Conservation (phyloP, 352 stramenopile genomes). For the Pythium chondricola region DNA sequence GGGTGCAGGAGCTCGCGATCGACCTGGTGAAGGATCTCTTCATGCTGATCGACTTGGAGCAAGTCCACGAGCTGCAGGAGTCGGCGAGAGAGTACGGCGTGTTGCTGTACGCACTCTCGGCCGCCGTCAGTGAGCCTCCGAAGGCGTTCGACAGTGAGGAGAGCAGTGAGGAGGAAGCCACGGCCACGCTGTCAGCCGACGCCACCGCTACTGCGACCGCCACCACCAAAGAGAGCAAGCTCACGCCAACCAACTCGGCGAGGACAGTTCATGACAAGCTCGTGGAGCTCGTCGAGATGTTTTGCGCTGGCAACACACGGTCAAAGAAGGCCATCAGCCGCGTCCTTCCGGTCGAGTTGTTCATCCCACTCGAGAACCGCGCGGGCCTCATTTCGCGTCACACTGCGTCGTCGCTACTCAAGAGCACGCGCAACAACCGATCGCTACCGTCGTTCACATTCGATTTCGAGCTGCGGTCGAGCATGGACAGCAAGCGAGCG, state of each 20-base stretch:
- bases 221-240: slow-evolving; percentile 17
- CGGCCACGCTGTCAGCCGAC: too few relatives aligned
- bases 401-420: slow-evolving; percentile 37
- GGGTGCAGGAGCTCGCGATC: slow-evolving; percentile 49
- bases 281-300: slow-evolving; percentile 74
- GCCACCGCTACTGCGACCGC: background rate
- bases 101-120: slow-evolving; percentile 59
- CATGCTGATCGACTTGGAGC: slow-evolving; percentile 56
- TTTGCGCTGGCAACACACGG: slow-evolving; percentile 70
- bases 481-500: slow-evolving; percentile 37
- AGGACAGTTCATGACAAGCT: slow-evolving; percentile 34
- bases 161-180: too few relatives aligned
- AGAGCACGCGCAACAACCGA: slow-evolving; percentile 33
- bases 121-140: slow-evolving; percentile 30
- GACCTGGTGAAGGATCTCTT: slow-evolving; percentile 78
- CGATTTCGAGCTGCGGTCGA: slow-evolving; percentile 48
- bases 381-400: slow-evolving; percentile 53
- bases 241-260: slow-evolving; percentile 36
- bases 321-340: slow-evolving; percentile 75
- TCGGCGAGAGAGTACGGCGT: slow-evolving; percentile 69
- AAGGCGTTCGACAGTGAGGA: slow-evolving; percentile 3
- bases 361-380: slow-evolving; percentile 53
- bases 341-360: slow-evolving; percentile 77
- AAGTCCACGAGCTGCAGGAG: slow-evolving; percentile 77
- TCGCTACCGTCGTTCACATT: slow-evolving; percentile 63